Evolutionary conservation across 805 yeast species (phyloP).

Genomic region (Yarrowia sp.): DNA sequence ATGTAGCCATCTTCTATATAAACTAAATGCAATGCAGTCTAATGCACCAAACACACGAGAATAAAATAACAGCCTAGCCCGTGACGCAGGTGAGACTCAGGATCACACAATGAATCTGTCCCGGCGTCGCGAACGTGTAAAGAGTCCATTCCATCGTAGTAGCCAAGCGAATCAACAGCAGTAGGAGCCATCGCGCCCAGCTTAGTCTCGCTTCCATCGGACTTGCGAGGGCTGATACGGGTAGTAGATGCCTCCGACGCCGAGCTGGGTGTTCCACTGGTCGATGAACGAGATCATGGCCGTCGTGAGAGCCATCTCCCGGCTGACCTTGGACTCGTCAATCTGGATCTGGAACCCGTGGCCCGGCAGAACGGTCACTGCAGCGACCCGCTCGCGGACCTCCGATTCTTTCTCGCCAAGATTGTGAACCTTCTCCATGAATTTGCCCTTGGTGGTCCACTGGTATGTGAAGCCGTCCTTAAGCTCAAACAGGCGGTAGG

Average conservation of each 20-base stretch:
- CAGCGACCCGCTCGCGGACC: conserved; percentile 61
- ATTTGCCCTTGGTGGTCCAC: conserved; percentile 62
- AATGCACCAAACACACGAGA: conserved; percentile 26
- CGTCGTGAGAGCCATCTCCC: conserved; percentile 57
- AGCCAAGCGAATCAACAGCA: neutral
- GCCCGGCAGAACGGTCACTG: conserved; percentile 52
- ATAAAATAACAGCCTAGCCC: conserved; percentile 19
- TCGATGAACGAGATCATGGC: conserved; percentile 62
- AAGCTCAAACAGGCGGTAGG: conserved; percentile 58
- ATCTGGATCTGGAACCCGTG: conserved; percentile 55
- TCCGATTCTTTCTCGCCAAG: conserved; percentile 64
- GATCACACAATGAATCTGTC: conserved; percentile 15
- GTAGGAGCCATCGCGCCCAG: neutral
- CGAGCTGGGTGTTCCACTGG: conserved; percentile 62
- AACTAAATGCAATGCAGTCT: conserved; percentile 25
- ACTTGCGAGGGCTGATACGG: conserved; percentile 51
- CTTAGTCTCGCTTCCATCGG: conserved; percentile 56
- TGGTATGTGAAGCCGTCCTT: conserved; percentile 62
- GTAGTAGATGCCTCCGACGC: conserved; percentile 64
- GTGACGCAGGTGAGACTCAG: conserved; percentile 26
- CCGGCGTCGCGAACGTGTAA: conserved; percentile 6
- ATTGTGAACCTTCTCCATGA: conserved; percentile 56
- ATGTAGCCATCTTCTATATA: conserved; percentile 24
- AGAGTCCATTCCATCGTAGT: conserved; percentile 1
- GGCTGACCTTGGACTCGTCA: conserved; percentile 55